Percentiles rank a stretch among this genome's conserved stretches.
These are phyloP conservation scores for Coniochaeta pulveracea DNA, from an alignment of 2,329 filamentous ascomycete genomes.

Conservation along the genomic window DNA sequence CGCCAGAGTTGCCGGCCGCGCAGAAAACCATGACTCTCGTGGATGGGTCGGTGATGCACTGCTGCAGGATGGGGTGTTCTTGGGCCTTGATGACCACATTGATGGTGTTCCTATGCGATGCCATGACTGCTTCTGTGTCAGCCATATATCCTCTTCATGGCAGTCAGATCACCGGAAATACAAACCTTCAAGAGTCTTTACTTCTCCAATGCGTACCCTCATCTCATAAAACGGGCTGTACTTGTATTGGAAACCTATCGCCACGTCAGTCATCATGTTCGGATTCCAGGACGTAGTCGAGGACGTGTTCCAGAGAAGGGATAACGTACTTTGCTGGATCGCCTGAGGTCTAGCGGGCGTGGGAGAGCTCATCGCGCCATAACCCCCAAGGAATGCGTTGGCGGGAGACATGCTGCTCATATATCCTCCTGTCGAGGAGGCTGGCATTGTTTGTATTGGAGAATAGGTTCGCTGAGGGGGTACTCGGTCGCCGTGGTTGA, in stretches of 20 bases:
- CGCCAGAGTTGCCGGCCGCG: conserved; percentile 48
- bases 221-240: conserved; percentile 78
- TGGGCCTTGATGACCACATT: conserved; percentile 33
- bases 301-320: neutral
- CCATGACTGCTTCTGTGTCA: conserved; percentile 35
- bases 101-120: conserved; percentile 37
- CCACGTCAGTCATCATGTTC: neutral
- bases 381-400: too few species aligned
- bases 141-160: conserved; percentile 9
- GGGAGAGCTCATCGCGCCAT: too few species aligned
- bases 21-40: conserved; percentile 77
- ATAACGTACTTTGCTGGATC: conserved; percentile 2
- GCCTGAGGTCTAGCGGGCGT: neutral
- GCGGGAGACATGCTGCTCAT: too few species aligned
- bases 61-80: conserved; percentile 38
- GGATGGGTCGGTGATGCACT: conserved; percentile 47
- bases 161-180: too few species aligned
- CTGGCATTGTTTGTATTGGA: too few species aligned
- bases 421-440: too few species aligned
- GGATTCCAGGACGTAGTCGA: conserved; percentile 3
- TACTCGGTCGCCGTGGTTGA: too few species aligned
- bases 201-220: conserved; percentile 49
- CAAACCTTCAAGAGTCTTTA: conserved; percentile 64
- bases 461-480: too few species aligned
- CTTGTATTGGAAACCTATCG: conserved; percentile 35